Conservation (phyloP, 768 basidiomycete species). For the Boletus rex-veris region DNA sequence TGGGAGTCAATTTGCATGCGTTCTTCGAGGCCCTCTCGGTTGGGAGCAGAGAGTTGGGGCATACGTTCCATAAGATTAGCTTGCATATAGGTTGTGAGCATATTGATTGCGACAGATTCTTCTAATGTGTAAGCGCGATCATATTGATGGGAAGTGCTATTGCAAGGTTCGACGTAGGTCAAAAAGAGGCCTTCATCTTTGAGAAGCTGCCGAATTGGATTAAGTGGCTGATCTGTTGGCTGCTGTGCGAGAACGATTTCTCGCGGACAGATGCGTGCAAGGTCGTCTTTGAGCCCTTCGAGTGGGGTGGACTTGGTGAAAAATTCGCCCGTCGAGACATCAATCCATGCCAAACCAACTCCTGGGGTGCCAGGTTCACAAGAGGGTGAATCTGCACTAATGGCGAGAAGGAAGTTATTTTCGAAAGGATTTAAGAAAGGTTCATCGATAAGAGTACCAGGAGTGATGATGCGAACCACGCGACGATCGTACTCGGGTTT, state of each 20-base stretch:
- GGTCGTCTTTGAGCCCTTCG: slow-evolving; percentile 69
- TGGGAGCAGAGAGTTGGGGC: slow-evolving; percentile 59
- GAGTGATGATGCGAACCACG: slow-evolving; percentile 84
- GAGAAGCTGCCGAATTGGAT: slow-evolving; percentile 49
- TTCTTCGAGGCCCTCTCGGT: slow-evolving; percentile 47
- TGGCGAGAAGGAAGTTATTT: slow-evolving; percentile 85
- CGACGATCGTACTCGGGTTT: slow-evolving; percentile 71
- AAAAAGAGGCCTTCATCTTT: slow-evolving; percentile 53
- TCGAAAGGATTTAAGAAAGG: slow-evolving; percentile 80
- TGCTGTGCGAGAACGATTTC: slow-evolving; percentile 69
- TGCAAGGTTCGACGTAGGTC: slow-evolving; percentile 40
- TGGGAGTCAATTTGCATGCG: slow-evolving; percentile 90
- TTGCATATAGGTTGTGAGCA: slow-evolving; percentile 64
- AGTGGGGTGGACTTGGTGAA: slow-evolving; percentile 62
- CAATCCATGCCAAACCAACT: slow-evolving; percentile 88
- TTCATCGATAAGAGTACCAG: slow-evolving; percentile 93
- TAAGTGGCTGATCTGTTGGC: slow-evolving; percentile 34
- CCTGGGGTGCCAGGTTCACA: slow-evolving; percentile 6
- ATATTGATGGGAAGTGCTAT: neutral
- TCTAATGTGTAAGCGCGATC: slow-evolving; percentile 21
- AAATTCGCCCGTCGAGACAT: slow-evolving; percentile 93
- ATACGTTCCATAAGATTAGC: slow-evolving; percentile 73
- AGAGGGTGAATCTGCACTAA: slow-evolving; percentile 33
- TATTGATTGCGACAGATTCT: slow-evolving; percentile 55
- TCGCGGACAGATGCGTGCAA: slow-evolving; percentile 74